Percentiles rank a stretch among this genome's conserved stretches.
phyloP scores from a whole-genome alignment of 1,284 basidiomycete species.

The Coniferiporia sulphurascens region DNA sequence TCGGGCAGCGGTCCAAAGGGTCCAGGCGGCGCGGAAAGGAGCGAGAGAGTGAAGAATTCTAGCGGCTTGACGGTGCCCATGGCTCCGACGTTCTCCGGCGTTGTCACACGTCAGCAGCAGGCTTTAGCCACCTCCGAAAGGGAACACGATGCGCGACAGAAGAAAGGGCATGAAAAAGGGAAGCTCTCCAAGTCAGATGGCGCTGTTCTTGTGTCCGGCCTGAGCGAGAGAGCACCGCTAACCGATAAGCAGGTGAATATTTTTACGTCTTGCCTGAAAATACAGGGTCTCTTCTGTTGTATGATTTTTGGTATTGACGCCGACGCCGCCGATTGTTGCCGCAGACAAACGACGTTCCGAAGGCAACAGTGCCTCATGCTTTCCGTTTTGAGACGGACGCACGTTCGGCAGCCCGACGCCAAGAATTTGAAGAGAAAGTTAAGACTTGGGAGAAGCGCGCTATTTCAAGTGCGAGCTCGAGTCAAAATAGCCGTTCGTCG shows the following conservation, averaged over 20 bases:
- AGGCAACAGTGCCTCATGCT: slow-evolving; percentile 43
- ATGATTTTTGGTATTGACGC: neutral
- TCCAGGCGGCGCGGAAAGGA: neutral
- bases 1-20: neutral
- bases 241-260: slow-evolving; percentile 7
- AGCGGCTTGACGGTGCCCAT: slow-evolving; percentile 13
- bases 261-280: slow-evolving; percentile 6
- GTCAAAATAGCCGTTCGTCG: slow-evolving; percentile 1
- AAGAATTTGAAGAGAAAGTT: slow-evolving; percentile 25
- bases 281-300: neutral
- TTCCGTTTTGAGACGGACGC: slow-evolving; percentile 43
- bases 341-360: slow-evolving; percentile 14
- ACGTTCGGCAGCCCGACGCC: slow-evolving; percentile 13
- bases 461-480: slow-evolving; percentile 22
- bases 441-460: slow-evolving; percentile 24
- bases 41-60: neutral
- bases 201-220: neutral
- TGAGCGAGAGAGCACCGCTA: neutral
- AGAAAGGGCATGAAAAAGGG: neutral
- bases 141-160: neutral
- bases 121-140: slow-evolving; percentile 13
- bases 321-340: neutral
- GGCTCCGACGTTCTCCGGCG: slow-evolving; percentile 11
- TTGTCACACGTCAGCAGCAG: slow-evolving; percentile 13
- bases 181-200: slow-evolving; percentile 12